Evolutionary conservation across 2,329 filamentous ascomycete species (phyloP), one percentile per base, ranked within the genome.

Genomic region (Fusarium acutatum): DNA sequence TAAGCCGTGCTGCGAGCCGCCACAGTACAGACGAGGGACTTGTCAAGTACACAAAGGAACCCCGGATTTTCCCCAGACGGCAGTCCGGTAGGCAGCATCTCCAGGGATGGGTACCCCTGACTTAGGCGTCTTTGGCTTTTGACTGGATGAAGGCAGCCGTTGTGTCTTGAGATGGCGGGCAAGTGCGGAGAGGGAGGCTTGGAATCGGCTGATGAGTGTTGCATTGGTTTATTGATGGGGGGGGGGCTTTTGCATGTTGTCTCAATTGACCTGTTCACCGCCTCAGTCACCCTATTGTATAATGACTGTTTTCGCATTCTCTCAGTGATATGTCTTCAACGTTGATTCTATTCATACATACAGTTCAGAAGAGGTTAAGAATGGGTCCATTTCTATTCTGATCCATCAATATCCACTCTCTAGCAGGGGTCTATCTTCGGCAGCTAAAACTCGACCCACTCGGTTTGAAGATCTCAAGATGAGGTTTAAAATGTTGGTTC

Each of bases 31-130:
- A 28, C 3, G 12, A 47, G 52, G 43, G 69, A 73, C 71, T 54
- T 74, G 11, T 6, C n/a, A 26, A 52, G 54, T 74, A 74, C 71
- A 65, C 28, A 49, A 18, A 49, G 17, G 37, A 49, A 54, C 71
- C 71, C 71, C 71, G 50, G 71, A 59, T 72, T 72, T 74, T 50
- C 71, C 67, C 67, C 71, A 74, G 67, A 56, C 52, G 62, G 62
- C 18, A 71, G 52, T 58, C 37, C 61, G 35, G 37, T 46, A 40
- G 26, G 57, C 54, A 37, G 37, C 24, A 60, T 56, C 56, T 52
- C 40, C 50, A 60, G 56, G 70, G 54, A 67, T 59, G 46, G 11
- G 35, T 53, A 43, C 66, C 71, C 71, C 70, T 73, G 69, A 47
- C 58, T 50, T 38, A 17, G 32, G 30, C 43, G 38, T 24, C 40